Evolutionary conservation across 192 early-diverging fungal genomes (phyloP).

Genomic region (Funneliformis mosseae): DNA sequence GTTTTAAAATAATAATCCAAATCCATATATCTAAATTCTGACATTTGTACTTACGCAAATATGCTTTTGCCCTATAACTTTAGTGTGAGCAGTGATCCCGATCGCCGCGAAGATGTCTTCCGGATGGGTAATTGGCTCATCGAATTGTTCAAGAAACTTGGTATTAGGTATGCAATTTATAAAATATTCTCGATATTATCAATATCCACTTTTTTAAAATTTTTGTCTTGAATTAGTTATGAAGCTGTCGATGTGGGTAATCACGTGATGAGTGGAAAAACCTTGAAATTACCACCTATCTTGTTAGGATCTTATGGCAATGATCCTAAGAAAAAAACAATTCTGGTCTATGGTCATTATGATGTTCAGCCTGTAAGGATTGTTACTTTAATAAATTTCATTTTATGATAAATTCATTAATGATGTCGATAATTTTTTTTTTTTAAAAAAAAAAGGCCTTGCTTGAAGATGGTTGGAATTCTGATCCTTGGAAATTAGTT

Average conservation of each 20-base stretch:
- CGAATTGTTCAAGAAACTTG: conserved; percentile 70
- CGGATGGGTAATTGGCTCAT: conserved; percentile 90
- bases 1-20: too few species aligned
- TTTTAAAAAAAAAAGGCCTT: conserved; percentile 52
- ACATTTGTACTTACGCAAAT: too few species aligned
- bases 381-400: neutral
- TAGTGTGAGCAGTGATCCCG: conserved; percentile 76
- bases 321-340: conserved; percentile 92
- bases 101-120: conserved; percentile 78
- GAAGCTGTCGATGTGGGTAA: conserved; percentile 74
- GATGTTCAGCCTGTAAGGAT: conserved; percentile 91
- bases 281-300: conserved; percentile 86
- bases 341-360: conserved; percentile 97
- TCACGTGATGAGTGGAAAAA: conserved; percentile 79
- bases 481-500: conserved; percentile 86
- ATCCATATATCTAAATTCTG: too few species aligned
- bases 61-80: neutral
- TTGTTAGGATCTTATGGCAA: conserved; percentile 90
- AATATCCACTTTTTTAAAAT: neutral
- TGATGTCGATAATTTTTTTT: neutral
- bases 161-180: conserved; percentile 55
- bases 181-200: neutral
- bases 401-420: neutral
- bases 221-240: conserved; percentile 39
- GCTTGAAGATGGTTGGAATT: conserved; percentile 85